phyloP scores from a whole-genome alignment of 164 flowering plant genomes.

The Macadamia tetraphylla region DNA sequence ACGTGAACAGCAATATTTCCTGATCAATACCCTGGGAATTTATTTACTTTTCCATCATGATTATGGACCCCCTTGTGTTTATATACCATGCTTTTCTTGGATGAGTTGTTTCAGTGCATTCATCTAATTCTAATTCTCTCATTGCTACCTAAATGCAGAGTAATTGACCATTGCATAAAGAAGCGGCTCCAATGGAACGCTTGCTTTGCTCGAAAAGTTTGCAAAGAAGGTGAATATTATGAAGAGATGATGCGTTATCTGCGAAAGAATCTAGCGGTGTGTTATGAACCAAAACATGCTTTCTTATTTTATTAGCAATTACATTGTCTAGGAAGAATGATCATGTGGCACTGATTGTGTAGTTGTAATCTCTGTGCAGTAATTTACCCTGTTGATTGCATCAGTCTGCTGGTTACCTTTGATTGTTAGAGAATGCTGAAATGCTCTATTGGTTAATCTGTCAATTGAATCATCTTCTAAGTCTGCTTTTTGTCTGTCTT shows the following conservation, averaged over 20 bases:
- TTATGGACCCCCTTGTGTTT: too few species aligned
- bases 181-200: constrained; percentile 87
- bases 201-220: constrained; percentile 89
- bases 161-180: constrained; percentile 79
- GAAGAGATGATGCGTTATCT: constrained; percentile 98
- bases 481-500: too few species aligned
- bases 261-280: constrained; percentile 86
- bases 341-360: neutral
- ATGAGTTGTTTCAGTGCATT: too few species aligned
- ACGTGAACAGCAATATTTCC: too few species aligned
- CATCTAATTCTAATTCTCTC: constrained; percentile 1
- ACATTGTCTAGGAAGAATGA: neutral
- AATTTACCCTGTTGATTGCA: too few species aligned
- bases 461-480: too few species aligned
- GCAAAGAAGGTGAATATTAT: constrained; percentile 91
- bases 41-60: too few species aligned
- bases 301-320: constrained; percentile 1
- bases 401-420: too few species aligned
- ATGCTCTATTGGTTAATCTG: too few species aligned
- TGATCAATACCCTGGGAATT: too few species aligned
- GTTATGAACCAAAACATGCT: constrained; percentile 17
- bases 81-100: neutral
- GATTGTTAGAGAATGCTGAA: too few species aligned
- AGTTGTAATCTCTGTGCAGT: too few species aligned
- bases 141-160: constrained; percentile 38